Conservation (phyloP, 1,284 basidiomycete genomes). For the Phylloboletellus chloephorus region DNA sequence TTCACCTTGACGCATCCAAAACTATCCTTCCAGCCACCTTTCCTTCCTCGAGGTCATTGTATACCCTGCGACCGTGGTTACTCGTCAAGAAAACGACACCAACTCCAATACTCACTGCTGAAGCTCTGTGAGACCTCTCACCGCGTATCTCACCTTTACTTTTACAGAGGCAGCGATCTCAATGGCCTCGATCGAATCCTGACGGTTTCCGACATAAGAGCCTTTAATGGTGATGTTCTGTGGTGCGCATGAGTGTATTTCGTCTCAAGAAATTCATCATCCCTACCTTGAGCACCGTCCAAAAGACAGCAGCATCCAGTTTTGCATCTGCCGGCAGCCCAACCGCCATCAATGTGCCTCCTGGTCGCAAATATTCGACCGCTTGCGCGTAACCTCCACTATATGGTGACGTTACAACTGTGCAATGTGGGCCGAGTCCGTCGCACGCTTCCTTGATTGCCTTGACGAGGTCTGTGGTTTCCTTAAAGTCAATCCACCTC, state of each 20-base stretch:
- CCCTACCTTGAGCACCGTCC: conserved; percentile 58
- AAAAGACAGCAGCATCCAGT: conserved; percentile 69
- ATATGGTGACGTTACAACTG: conserved; percentile 61
- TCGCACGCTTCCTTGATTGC: conserved; percentile 63
- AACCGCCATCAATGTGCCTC: conserved; percentile 69
- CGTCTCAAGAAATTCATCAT: neutral
- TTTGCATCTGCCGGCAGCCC: conserved; percentile 62
- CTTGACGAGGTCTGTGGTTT: conserved; percentile 53
- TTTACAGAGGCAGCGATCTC: conserved; percentile 64
- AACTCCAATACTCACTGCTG: conserved; percentile 37
- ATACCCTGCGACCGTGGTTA: conserved; percentile 36
- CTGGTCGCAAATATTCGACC: conserved; percentile 59
- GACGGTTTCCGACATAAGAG: conserved; percentile 72
- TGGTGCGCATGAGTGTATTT: conserved; percentile 1
- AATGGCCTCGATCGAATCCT: conserved; percentile 70
- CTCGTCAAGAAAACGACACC: neutral
- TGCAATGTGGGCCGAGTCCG: conserved; percentile 71
- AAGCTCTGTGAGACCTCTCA: conserved; percentile 51
- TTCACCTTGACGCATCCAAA: conserved; percentile 42
- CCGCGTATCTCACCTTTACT: conserved; percentile 54
- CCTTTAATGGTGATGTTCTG: conserved; percentile 62
- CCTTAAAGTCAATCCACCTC: conserved; percentile 76
- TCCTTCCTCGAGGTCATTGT: conserved; percentile 52
- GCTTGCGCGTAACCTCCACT: conserved; percentile 65
- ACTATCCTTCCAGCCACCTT: conserved; percentile 60